A percentile compares a stretch with the other conserved stretches of the same genome.
These are phyloP conservation scores for Tremellales sp. DNA, from an alignment of 1,284 basidiomycete species.

Conservation along the genomic window DNA sequence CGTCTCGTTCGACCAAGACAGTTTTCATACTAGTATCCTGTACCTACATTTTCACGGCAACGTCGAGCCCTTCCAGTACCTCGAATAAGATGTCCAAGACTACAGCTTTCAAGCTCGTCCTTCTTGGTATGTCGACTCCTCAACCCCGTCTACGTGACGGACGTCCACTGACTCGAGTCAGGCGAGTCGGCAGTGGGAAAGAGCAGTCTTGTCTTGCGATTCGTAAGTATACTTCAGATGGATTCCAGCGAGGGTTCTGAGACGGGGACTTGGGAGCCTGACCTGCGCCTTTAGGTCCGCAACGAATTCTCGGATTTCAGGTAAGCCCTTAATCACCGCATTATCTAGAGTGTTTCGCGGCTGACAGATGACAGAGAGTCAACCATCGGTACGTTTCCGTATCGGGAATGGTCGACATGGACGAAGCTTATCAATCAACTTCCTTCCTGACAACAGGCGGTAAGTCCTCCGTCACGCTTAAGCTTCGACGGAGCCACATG, in stretches of 20 bases:
- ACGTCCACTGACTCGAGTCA: no score
- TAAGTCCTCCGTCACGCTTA: slow-evolving; percentile 5
- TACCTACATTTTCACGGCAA: no score
- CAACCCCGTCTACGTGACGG: not conserved
- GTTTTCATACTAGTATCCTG: no score
- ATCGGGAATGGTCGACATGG: not conserved
- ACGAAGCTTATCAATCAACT: not conserved
- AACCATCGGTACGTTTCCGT: slow-evolving; percentile 37
- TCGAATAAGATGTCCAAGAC: slow-evolving; percentile 42
- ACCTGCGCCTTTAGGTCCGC: slow-evolving; percentile 49
- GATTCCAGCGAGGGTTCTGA: not conserved
- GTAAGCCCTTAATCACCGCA: slow-evolving; percentile 51
- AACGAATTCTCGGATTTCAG: slow-evolving; percentile 98
- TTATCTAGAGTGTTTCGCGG: not conserved
- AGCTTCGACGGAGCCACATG: slow-evolving; percentile 10
- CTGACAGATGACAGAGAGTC: slow-evolving; percentile 35
- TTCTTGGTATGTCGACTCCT: slow-evolving; percentile 61
- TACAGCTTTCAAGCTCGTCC: slow-evolving; percentile 67
- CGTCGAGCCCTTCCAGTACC: no score
- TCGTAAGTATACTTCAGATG: slow-evolving; percentile 61
- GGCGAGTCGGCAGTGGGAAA: slow-evolving; percentile 97
- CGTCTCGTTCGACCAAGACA: no score
- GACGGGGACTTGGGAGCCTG: not conserved
- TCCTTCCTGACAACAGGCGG: slow-evolving; percentile 16
- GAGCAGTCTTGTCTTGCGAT: slow-evolving; percentile 89